Evolutionary conservation across 495 filamentous ascomycete species (phyloP).

Genomic region (Amphirosellinia nigrospora): DNA sequence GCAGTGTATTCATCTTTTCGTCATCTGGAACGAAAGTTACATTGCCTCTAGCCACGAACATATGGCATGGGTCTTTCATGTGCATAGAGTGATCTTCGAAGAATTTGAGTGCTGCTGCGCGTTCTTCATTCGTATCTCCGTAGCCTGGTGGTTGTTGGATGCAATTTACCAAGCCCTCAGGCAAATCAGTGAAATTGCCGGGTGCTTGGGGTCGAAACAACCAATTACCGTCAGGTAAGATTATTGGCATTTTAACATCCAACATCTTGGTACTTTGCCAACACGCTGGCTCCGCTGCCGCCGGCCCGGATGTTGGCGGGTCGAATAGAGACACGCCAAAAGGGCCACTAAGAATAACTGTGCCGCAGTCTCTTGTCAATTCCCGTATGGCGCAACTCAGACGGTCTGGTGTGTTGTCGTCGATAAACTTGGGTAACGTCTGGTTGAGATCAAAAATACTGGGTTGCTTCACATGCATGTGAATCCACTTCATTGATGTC

Average conservation of each 20-base stretch:
- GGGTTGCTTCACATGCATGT: neutral
- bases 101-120: neutral
- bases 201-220: neutral
- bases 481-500: neutral
- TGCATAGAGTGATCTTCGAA: neutral
- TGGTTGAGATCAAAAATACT: neutral
- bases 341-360: neutral
- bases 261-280: neutral
- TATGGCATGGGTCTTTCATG: too few relatives aligned
- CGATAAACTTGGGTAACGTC: neutral
- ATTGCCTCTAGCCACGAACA: rapidly evolving
- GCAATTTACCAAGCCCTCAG: neutral
- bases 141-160: neutral
- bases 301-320: neutral
- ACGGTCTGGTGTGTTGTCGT: neutral
- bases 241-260: neutral
- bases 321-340: neutral
- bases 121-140: neutral
- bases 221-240: neutral
- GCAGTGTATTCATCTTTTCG: neutral
- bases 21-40: neutral
- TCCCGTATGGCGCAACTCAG: neutral
- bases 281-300: neutral
- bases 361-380: neutral
- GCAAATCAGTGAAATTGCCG: neutral